Conservation (phyloP, 768 basidiomycete genomes). For the Hebeloma cylindrosporum region DNA sequence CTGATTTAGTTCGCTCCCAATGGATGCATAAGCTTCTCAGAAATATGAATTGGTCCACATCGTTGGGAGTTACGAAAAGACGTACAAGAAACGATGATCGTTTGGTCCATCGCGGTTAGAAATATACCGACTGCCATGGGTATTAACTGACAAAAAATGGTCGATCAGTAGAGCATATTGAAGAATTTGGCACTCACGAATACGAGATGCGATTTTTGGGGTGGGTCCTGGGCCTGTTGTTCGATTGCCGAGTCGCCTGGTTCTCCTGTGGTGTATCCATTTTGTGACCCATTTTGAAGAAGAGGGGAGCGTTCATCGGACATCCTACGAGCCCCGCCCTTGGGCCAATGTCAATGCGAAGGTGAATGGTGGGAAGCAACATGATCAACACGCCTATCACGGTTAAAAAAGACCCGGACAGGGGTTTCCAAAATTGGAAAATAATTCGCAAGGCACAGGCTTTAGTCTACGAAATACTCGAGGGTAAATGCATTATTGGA, state of each 20-base stretch:
- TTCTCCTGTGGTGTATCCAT: conserved; percentile 13
- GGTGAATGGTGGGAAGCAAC: conserved; percentile 7
- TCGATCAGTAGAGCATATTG: neutral
- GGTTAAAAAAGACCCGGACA: too few species aligned
- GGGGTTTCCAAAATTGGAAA: too few species aligned
- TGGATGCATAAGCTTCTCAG: conserved; percentile 47
- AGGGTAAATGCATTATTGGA: too few species aligned
- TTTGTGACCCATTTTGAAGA: conserved; percentile 15
- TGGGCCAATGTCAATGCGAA: neutral
- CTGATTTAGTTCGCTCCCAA: conserved; percentile 59
- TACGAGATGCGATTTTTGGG: conserved; percentile 23
- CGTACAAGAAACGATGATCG: conserved; percentile 48
- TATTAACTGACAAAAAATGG: conserved; percentile 31
- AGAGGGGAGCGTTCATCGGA: conserved; percentile 37
- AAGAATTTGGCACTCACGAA: conserved; percentile 15
- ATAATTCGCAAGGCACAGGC: too few species aligned
- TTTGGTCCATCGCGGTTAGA: conserved; percentile 49
- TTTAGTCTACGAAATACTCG: too few species aligned
- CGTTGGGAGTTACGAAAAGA: neutral
- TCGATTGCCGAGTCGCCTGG: too few species aligned
- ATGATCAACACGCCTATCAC: neutral
- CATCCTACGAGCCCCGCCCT: conserved; percentile 18
- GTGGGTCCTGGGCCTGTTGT: conserved; percentile 6
- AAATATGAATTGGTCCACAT: neutral
- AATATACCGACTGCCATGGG: conserved; percentile 51